These are phyloP conservation scores for Apiospora koreana DNA, from an alignment of 2,329 filamentous ascomycete species.

Conservation along the genomic window DNA sequence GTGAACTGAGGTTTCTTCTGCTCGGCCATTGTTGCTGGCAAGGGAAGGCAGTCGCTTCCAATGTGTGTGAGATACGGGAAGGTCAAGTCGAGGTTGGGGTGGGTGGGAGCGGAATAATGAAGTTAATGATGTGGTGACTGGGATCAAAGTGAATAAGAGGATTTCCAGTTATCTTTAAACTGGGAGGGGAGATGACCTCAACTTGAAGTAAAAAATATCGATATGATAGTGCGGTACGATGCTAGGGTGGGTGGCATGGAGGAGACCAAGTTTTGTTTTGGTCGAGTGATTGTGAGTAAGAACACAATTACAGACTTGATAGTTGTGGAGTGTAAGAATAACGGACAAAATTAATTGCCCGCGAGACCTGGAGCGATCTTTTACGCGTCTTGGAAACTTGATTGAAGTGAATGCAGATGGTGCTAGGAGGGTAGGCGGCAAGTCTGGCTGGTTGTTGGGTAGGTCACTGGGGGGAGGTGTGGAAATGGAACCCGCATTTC, in stretches of 20 bases:
- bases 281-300: too few relatives aligned
- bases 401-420: neutral
- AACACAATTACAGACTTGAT: neutral
- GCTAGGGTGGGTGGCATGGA: neutral
- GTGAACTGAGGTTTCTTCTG: neutral
- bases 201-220: neutral
- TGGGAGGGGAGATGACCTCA: neutral
- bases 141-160: neutral
- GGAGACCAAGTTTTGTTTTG: neutral
- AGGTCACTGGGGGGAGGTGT: neutral
- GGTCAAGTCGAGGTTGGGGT: neutral
- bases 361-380: neutral
- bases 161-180: neutral
- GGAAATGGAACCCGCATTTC: neutral
- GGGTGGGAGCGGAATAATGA: neutral
- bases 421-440: neutral
- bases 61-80: neutral
- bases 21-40: neutral
- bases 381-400: neutral
- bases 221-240: neutral
- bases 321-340: neutral
- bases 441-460: neutral
- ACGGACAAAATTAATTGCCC: neutral
- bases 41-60: neutral
- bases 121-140: neutral